Evolutionary conservation across 78 protist species (phyloP).

Genomic region (Dictyostelium brefeldianum): DNA sequence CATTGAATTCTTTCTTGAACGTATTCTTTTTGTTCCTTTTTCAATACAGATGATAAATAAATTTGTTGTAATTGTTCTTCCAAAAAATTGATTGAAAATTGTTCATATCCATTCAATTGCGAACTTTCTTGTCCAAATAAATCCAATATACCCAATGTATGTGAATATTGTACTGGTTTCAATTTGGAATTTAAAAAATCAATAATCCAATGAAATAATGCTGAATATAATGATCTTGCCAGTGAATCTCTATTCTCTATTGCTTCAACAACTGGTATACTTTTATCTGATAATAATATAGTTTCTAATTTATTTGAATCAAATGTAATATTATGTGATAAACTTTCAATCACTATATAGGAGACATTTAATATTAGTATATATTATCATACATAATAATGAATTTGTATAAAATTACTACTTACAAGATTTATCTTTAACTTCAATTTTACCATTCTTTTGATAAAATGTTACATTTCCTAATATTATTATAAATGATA

Average conservation of each 20-base stretch:
- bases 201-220: conserved; percentile 86
- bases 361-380: too few species aligned
- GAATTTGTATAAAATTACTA: too few species aligned
- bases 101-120: conserved; percentile 88
- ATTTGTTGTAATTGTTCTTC: conserved; percentile 91
- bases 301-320: conserved; percentile 30
- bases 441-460: conserved; percentile 42
- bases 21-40: conserved; percentile 91
- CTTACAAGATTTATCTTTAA: conserved; percentile 49
- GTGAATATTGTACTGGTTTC: conserved; percentile 3
- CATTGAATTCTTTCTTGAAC: conserved; percentile 60
- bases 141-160: conserved; percentile 90
- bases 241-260: conserved; percentile 84
- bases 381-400: too few species aligned
- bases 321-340: conserved; percentile 55
- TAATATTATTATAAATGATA: conserved; percentile 36
- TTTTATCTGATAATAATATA: conserved; percentile 26
- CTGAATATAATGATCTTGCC: conserved; percentile 90
- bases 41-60: conserved; percentile 86
- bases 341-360: conserved; percentile 4
- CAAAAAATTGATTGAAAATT: conserved; percentile 86
- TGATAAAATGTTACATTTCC: conserved; percentile 58
- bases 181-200: conserved; percentile 72
- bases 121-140: conserved; percentile 93
- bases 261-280: conserved; percentile 58